A percentile compares a stretch with the other conserved stretches of the same genome.
These are phyloP conservation scores for Posidonia australis DNA, from an alignment of 106 monocot species.

Conservation along the genomic window DNA sequence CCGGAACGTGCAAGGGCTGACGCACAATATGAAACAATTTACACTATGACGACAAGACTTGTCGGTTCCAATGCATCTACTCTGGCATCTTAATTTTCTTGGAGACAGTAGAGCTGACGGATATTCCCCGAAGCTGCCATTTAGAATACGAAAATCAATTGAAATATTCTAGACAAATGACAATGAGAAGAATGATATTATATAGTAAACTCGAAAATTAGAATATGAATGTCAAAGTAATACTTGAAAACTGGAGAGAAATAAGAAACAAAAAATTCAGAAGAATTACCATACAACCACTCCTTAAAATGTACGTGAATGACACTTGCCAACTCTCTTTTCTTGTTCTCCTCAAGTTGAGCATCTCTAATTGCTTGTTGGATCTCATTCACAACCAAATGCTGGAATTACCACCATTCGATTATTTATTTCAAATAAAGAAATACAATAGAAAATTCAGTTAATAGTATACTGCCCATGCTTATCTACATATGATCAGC, in stretches of 20 bases:
- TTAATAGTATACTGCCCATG: no score
- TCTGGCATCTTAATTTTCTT: slow-evolving; percentile 39
- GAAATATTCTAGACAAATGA: not conserved
- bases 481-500: no score
- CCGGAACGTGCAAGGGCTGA: not conserved
- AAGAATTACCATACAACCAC: slow-evolving; percentile 25
- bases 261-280: not conserved
- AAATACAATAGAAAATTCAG: not conserved
- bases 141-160: not conserved
- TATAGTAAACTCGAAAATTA: not conserved
- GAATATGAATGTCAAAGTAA: not conserved
- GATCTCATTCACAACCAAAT: slow-evolving; percentile 7
- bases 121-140: slow-evolving; percentile 81
- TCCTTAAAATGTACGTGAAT: slow-evolving; percentile 32
- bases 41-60: not conserved
- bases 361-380: slow-evolving; percentile 18
- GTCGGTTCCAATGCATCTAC: not conserved
- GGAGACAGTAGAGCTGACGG: slow-evolving; percentile 80
- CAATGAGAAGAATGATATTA: not conserved
- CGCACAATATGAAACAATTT: not conserved
- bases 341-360: slow-evolving; percentile 17
- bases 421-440: not conserved
- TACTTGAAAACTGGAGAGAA: not conserved
- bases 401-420: slow-evolving; percentile 5
- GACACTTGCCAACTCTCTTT: slow-evolving; percentile 18